Conservation (phyloP, 768 basidiomycete genomes). For the Lentinula sp. region DNA sequence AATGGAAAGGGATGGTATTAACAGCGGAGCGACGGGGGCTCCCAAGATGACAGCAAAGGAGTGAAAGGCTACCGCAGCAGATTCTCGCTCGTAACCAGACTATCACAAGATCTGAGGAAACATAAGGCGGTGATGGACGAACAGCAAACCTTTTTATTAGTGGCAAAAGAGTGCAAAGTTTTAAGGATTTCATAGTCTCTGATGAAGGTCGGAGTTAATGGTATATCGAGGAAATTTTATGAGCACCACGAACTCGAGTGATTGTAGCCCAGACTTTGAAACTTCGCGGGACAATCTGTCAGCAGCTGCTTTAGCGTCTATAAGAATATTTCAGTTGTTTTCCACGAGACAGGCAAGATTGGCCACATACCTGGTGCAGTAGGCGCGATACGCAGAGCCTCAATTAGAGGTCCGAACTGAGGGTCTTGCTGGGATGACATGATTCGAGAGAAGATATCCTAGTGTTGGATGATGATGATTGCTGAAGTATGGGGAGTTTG, state of each 20-base stretch:
- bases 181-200: constrained; percentile 61
- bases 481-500: not conserved
- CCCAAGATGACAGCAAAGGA: constrained; percentile 71
- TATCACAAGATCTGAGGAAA: not conserved
- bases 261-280: constrained; percentile 53
- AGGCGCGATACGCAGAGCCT: constrained; percentile 50
- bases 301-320: constrained; percentile 81
- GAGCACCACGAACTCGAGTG: constrained; percentile 41
- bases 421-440: constrained; percentile 36
- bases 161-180: constrained; percentile 61
- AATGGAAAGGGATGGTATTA: constrained; percentile 71
- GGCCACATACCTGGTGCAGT: constrained; percentile 49
- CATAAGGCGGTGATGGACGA: too few species aligned
- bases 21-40: constrained; percentile 59
- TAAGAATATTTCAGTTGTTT: constrained; percentile 7
- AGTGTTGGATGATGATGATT: constrained; percentile 8
- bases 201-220: not conserved
- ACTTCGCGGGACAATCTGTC: constrained; percentile 75
- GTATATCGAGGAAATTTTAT: not conserved
- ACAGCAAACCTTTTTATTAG: constrained; percentile 56
- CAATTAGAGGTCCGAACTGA: constrained; percentile 42
- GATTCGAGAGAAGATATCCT: constrained; percentile 15
- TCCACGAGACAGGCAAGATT: not conserved
- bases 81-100: constrained; percentile 85
- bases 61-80: constrained; percentile 75